Evolutionary conservation across 371 early-diverging fungal species (phyloP), one percentile per base, ranked within the genome.

Genomic region (Nematocida minor): DNA sequence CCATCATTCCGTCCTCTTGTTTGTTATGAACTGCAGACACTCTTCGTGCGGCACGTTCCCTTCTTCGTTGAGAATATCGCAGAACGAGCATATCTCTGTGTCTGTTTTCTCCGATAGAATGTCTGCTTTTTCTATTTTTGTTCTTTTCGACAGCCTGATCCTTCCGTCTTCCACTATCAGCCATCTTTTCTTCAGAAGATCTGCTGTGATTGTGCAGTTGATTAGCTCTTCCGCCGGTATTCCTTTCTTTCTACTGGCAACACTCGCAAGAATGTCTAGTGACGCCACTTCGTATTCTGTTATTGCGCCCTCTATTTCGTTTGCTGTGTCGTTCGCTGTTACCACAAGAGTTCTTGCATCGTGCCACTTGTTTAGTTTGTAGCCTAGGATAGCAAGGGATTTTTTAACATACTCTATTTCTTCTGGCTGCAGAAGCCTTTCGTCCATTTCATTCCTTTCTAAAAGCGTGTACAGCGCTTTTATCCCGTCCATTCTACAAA

Each of bases 21-120:
- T 7, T 7, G 11, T 25, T 7, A 53, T 53, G 54, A n/a, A 53
- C 11, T 11, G 14, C 7, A 25, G 11, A 34, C 77, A 74, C 60
- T 64, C 54, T 25, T 3, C 29, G 40, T 74, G 77, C 42, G 63
- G 77, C 2, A 74, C 22, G 41, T 74, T 74, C 6, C 77, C 77
- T 40, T 74, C 63, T 4, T 47, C 18, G 53, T 74, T 74, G 20
- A 74, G 64, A 16, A 74, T 64, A 22, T 31, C 29, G 53, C 77
- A 74, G 20, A 74, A 51, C 14, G 14, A 14, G 44, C 77, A 74
- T 6, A 48, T 25, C 6, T 47, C 29, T 18, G 53, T 53, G 9
- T n/a, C 20, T 27, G 60, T 27, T 20, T 47, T 53, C 0, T 40
- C 32, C 4, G 77, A 64, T 4, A 74, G 60, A 41, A 44, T 41